Conservation (phyloP, 1,284 basidiomycete genomes). For the Hymenochaete sp. region DNA sequence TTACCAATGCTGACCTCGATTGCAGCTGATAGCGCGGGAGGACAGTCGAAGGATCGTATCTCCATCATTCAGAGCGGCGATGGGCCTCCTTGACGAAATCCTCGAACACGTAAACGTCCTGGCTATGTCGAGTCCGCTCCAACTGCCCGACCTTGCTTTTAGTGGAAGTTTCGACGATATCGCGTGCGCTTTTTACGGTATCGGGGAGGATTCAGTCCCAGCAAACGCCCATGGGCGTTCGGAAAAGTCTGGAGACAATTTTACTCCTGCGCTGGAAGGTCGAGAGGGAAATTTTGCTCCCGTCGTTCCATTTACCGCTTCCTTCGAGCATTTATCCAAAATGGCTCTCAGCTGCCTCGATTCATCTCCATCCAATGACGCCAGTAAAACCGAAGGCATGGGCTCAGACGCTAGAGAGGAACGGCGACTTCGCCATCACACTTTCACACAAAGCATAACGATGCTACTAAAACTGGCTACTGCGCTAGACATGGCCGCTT, state of each 20-base stretch:
- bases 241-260: background rate
- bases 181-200: conserved; percentile 16
- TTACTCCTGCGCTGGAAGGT: too few relatives aligned
- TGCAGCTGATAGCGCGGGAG: conserved; percentile 30
- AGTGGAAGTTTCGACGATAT: conserved; percentile 16
- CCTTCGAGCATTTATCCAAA: conserved; percentile 44
- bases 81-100: conserved; percentile 46
- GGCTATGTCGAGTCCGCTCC: conserved; percentile 16
- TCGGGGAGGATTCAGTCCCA: background rate
- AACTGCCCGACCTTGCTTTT: conserved; percentile 15
- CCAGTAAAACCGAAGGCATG: background rate
- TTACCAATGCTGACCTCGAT: conserved; percentile 9
- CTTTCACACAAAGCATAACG: conserved; percentile 11
- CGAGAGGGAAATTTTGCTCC: conserved; percentile 23
- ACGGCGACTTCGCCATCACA: too few relatives aligned
- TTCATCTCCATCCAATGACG: too few relatives aligned
- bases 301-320: conserved; percentile 43
- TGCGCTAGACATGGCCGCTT: conserved; percentile 1
- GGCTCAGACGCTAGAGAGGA: background rate
- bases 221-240: background rate
- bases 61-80: conserved; percentile 34
- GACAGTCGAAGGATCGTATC: conserved; percentile 29
- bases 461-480: conserved; percentile 10
- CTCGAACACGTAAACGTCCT: conserved; percentile 39
- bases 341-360: conserved; percentile 40